Base-by-base conservation (phyloP, 371 early-diverging fungal species). In the Rhizomucor pusillus region DNA sequence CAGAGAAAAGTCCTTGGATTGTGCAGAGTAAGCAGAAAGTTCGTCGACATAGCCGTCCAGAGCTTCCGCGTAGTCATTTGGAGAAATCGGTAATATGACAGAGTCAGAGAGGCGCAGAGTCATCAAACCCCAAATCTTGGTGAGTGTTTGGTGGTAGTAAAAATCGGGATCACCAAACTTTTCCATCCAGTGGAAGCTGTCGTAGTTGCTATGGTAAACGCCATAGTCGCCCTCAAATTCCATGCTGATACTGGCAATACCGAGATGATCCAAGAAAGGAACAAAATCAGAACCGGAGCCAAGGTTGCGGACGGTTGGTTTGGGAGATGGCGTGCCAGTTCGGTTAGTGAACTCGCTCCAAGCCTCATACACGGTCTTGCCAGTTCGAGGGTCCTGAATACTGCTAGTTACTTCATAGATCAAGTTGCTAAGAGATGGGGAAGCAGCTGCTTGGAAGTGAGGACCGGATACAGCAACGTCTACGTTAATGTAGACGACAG, bases 131-230 rank as follows among this genome's bases (percentile, higher is more conserved):
- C 71, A 68, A 12, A 78, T 61, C n/a, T 60, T 71, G 39, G 68
- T 65, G 48, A 79, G 62, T 1, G 84, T 60, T 52, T 66, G 65
- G 56, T 88, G 86, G 47, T 85, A 84, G 36, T 69, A 48, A 56
- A 80, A 84, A 0, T 61, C 63, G 3, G 89, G 84, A 53, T 88
- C 89, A 14, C 86, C 79, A 63, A 75, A 86, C 47, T 79, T 73
- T 14, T 72, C 66, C 82, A 88, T 85, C 76, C 86, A 82, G 52
- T 82, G 76, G 57, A 79, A 64, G 50, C 67, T 50, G 60, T 85
- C 80, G 60, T 78, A 79, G 61, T 73, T 80, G 50, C 81, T 79
- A 58, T 86, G 88, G 37, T 78, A 80, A 2, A 81, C 65, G 19
- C 83, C 84, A 24, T 76, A 69, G 25, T 62, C 59, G 12, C 75